Percentiles rank a stretch among this genome's conserved stretches.
phyloP scores from a whole-genome alignment of 2,329 filamentous ascomycete genomes.

The Alternaria sp. region DNA sequence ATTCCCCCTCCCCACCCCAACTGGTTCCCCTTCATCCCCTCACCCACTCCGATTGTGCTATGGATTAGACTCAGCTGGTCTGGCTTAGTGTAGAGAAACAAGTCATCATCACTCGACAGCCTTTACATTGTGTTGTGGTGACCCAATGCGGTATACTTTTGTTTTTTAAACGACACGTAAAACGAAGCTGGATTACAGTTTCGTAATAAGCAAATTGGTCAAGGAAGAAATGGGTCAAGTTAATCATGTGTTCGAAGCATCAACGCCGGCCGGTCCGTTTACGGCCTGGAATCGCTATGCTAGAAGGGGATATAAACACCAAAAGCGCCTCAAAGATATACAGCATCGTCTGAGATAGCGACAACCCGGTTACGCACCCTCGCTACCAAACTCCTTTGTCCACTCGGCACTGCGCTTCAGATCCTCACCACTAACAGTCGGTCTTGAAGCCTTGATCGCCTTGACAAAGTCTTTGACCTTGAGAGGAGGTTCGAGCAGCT shows the following conservation, averaged over 20 bases:
- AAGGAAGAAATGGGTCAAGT: constrained; percentile 1
- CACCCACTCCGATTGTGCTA: constrained; percentile 5
- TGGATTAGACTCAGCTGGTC: constrained; percentile 7
- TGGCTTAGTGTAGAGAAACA: constrained; percentile 1
- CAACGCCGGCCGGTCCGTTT: constrained; percentile 9
- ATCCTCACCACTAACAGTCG: constrained; percentile 89
- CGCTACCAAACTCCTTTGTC: constrained; percentile 95
- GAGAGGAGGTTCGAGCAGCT: constrained; percentile 85
- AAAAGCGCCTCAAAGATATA: constrained; percentile 23
- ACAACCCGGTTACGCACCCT: constrained; percentile 66
- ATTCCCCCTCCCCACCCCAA: constrained; percentile 33
- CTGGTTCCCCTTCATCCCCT: constrained; percentile 10
- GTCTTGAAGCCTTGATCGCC: constrained; percentile 85
- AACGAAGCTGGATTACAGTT: background rate
- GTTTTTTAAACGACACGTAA: background rate
- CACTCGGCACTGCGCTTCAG: constrained; percentile 85
- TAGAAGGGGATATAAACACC: constrained; percentile 22
- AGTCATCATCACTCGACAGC: background rate
- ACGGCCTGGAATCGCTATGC: constrained; percentile 17
- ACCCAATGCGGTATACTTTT: background rate
- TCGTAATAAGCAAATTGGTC: background rate
- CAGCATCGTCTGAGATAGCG: constrained; percentile 3
- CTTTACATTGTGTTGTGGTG: background rate
- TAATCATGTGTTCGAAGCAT: constrained; percentile 3
- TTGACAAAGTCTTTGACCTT: constrained; percentile 92